Conservation (phyloP, 345 rosid genomes). For the Murraya paniculata region DNA sequence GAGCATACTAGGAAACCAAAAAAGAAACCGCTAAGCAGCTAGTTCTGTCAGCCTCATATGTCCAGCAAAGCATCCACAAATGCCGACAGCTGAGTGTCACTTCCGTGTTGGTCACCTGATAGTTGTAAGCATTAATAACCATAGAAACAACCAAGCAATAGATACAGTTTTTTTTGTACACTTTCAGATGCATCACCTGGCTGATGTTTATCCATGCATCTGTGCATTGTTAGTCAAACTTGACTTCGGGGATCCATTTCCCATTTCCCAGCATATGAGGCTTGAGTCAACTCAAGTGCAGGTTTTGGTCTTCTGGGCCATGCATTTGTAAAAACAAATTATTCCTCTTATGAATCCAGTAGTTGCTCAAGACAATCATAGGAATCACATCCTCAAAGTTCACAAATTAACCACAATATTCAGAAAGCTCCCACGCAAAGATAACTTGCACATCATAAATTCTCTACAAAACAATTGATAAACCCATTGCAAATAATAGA, state of each 20-base stretch:
- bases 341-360: neutral
- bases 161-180: neutral
- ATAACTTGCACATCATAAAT: neutral
- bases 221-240: neutral
- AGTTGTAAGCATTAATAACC: neutral
- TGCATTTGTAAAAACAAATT: neutral
- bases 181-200: neutral
- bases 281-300: neutral
- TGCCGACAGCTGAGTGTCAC: neutral
- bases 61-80: neutral
- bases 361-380: neutral
- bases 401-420: neutral
- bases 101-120: neutral
- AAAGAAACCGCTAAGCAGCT: neutral
- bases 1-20: neutral
- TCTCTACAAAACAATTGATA: neutral
- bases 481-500: neutral
- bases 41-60: constrained; percentile 1
- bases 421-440: neutral
- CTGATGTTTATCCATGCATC: neutral
- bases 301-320: neutral
- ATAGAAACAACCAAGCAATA: neutral
- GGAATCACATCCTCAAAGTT: neutral
- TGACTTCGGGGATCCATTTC: neutral
- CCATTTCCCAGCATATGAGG: neutral